Conservation (phyloP, 495 filamentous ascomycete species). For the Penicillium simplicissimum region DNA sequence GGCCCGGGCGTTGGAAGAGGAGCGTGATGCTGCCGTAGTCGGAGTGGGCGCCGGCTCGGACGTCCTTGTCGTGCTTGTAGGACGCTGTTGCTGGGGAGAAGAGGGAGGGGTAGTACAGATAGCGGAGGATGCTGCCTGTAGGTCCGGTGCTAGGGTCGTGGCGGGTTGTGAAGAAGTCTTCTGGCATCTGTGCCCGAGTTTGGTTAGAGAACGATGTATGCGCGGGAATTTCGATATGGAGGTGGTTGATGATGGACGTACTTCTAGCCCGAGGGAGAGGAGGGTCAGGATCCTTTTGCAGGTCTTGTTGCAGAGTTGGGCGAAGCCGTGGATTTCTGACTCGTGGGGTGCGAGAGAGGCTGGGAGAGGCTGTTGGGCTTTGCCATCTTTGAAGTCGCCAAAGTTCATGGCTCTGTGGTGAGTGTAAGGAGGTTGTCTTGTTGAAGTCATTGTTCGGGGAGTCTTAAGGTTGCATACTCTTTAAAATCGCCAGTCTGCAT, state of each 20-base stretch:
- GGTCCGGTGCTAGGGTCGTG: slow-evolving; percentile 61
- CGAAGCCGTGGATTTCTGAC: slow-evolving; percentile 63
- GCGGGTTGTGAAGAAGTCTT: slow-evolving; percentile 71
- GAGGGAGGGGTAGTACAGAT: slow-evolving; percentile 75
- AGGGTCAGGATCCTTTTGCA: slow-evolving; percentile 71
- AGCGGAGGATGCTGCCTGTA: slow-evolving; percentile 76
- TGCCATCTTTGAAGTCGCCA: slow-evolving; percentile 68
- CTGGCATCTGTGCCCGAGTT: slow-evolving; percentile 37
- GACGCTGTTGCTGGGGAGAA: slow-evolving; percentile 35
- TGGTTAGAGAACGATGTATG: slow-evolving; percentile 18
- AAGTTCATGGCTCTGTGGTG: slow-evolving; percentile 90
- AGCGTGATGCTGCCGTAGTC: slow-evolving; percentile 69
- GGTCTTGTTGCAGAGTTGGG: slow-evolving; percentile 67
- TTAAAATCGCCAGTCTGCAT: slow-evolving; percentile 84
- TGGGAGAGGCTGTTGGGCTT: slow-evolving; percentile 81
- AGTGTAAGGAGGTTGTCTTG: slow-evolving; percentile 7
- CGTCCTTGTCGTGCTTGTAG: slow-evolving; percentile 54
- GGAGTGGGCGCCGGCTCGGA: slow-evolving; percentile 68
- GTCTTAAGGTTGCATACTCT: slow-evolving; percentile 61
- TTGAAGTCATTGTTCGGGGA: neutral
- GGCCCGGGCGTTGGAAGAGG: slow-evolving; percentile 75
- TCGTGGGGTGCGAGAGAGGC: slow-evolving; percentile 59
- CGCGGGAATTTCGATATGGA: neutral
- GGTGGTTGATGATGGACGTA: slow-evolving; percentile 27
- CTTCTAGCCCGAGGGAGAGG: slow-evolving; percentile 73